These are phyloP conservation scores for Monosporascus sp. DNA, from an alignment of 2,329 filamentous ascomycete genomes.

Conservation along the genomic window DNA sequence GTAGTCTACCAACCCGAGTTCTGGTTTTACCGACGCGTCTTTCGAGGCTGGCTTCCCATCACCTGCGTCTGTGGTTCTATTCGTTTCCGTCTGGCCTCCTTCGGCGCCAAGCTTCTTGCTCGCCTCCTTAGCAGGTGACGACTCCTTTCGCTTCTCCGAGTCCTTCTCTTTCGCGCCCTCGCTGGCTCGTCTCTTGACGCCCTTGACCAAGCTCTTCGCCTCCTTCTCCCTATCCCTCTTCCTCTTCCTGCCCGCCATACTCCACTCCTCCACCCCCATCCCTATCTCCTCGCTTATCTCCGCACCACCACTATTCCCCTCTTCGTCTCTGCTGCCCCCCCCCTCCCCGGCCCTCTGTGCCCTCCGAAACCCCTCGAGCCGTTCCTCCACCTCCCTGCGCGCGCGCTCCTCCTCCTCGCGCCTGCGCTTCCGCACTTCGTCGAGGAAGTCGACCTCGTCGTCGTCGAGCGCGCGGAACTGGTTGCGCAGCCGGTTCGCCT, in stretches of 20 bases:
- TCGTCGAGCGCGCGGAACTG: constrained; percentile 75
- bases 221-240: constrained; percentile 33
- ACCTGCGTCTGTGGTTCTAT: background rate
- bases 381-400: constrained; percentile 51
- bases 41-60: background rate
- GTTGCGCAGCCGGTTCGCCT: constrained; percentile 64
- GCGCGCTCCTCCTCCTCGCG: constrained; percentile 49
- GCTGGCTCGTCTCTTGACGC: constrained; percentile 32
- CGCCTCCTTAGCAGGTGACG: too few species aligned
- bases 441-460: constrained; percentile 72
- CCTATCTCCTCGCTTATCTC: constrained; percentile 16
- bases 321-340: constrained; percentile 4
- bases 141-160: constrained; percentile 22
- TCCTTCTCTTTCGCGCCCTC: constrained; percentile 31
- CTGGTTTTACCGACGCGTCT: constrained; percentile 17
- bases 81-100: background rate
- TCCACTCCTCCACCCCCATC: constrained; percentile 28
- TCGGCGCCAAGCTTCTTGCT: too few species aligned
- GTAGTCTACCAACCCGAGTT: constrained; percentile 47
- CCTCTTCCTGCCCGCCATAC: constrained; percentile 29
- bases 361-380: constrained; percentile 50
- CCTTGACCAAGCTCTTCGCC: constrained; percentile 19
- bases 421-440: constrained; percentile 47
- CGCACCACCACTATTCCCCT: constrained; percentile 9
- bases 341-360: constrained; percentile 33